Evolutionary conservation across 2,329 filamentous ascomycete species (phyloP).

Genomic region (Calonectria pteridis): DNA sequence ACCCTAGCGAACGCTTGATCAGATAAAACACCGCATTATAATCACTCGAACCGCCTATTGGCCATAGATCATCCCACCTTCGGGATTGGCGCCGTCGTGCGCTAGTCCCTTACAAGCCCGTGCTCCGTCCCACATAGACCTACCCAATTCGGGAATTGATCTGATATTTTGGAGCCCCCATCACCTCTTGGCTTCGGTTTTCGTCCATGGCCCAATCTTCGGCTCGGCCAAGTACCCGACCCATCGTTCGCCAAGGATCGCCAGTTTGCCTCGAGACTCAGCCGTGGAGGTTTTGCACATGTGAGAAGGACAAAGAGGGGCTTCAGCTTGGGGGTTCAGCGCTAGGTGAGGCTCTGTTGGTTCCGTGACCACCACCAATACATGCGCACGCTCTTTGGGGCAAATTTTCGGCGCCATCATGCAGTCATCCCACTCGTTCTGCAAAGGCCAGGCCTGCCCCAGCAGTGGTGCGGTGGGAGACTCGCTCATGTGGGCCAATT

Average conservation of each 20-base stretch:
- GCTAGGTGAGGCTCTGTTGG: not conserved
- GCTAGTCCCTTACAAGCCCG: slow-evolving; percentile 1
- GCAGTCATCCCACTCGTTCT: not conserved
- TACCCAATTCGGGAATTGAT: slow-evolving; percentile 8
- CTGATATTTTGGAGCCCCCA: not conserved
- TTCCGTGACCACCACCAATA: not conserved
- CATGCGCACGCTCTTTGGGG: not conserved
- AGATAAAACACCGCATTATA: slow-evolving; percentile 27
- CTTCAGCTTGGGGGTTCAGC: not conserved
- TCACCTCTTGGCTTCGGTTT: slow-evolving; percentile 7
- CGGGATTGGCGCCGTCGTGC: not conserved
- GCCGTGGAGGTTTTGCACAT: not conserved
- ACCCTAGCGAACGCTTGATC: not conserved
- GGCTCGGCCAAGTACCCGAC: not conserved
- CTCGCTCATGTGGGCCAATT: not conserved
- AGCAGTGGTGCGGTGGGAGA: not conserved
- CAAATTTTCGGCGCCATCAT: not conserved
- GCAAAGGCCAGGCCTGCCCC: not conserved
- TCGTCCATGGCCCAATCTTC: not conserved
- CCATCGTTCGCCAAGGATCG: slow-evolving; percentile 9
- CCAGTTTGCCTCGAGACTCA: not conserved
- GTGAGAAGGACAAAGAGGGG: not conserved
- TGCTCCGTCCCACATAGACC: not conserved
- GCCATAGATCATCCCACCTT: slow-evolving; percentile 12
- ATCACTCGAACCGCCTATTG: slow-evolving; percentile 8